phyloP scores from a whole-genome alignment of 2,329 filamentous ascomycete genomes.

The Akanthomyces lecanii region DNA sequence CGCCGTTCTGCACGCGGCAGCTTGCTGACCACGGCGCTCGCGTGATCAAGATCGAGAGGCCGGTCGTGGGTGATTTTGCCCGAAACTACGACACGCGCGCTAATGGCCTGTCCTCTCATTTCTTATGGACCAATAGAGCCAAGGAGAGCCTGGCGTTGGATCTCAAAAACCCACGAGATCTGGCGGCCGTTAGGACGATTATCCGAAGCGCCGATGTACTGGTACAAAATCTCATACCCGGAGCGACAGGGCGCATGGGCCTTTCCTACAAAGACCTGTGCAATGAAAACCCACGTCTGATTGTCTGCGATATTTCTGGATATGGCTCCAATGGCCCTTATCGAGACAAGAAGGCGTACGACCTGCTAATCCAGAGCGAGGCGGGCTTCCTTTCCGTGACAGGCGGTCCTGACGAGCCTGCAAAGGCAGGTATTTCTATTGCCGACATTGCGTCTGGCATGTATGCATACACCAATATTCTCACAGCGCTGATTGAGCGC shows the following conservation, averaged over 20 bases:
- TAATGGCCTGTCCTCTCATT: conserved; percentile 47
- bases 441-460: conserved; percentile 51
- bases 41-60: conserved; percentile 53
- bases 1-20: conserved; percentile 51
- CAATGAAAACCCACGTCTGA: conserved; percentile 38
- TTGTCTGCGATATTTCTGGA: conserved; percentile 53
- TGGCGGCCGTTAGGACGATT: conserved; percentile 39
- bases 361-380: conserved; percentile 52
- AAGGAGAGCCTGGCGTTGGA: conserved; percentile 51
- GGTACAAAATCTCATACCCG: conserved; percentile 51
- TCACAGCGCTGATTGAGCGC: conserved; percentile 46
- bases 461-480: conserved; percentile 48
- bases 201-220: conserved; percentile 45
- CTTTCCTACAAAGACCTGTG: conserved; percentile 42
- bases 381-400: conserved; percentile 50
- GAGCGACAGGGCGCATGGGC: conserved; percentile 44
- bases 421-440: conserved; percentile 51
- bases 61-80: conserved; percentile 48
- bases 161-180: conserved; percentile 41
- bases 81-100: conserved; percentile 48
- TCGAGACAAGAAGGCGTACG: conserved; percentile 51
- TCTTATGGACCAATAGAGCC: conserved; percentile 52
- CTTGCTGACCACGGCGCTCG: conserved; percentile 50
- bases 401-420: conserved; percentile 39
- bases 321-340: conserved; percentile 50